Evolutionary conservation across 2,329 filamentous ascomycete species (phyloP).

Genomic region (Thielaviopsis euricoi): DNA sequence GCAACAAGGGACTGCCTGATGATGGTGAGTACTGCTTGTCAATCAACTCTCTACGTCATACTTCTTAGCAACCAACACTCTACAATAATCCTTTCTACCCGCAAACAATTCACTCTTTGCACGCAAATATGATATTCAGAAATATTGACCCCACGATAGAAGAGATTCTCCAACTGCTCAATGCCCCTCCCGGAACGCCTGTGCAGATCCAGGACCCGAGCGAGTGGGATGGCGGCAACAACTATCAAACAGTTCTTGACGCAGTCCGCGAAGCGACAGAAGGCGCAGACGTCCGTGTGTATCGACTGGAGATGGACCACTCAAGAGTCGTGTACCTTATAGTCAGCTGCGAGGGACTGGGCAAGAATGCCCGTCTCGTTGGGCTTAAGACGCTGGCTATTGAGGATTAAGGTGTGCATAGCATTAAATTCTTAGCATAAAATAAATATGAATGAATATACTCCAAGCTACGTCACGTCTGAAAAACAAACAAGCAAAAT

Average conservation of each 20-base stretch:
- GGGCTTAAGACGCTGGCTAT: slow-evolving; percentile 65
- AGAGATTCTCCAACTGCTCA: slow-evolving; percentile 53
- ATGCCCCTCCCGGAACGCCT: slow-evolving; percentile 31
- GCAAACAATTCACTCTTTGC: too few species aligned
- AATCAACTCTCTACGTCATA: too few species aligned
- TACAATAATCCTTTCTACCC: too few species aligned
- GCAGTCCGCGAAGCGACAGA: slow-evolving; percentile 48
- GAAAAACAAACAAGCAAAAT: too few species aligned
- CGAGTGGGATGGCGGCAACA: slow-evolving; percentile 56
- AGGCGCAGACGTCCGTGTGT: slow-evolving; percentile 57
- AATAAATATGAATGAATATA: too few species aligned
- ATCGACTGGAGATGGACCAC: slow-evolving; percentile 37
- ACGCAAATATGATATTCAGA: not conserved
- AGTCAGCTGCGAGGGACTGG: slow-evolving; percentile 43
- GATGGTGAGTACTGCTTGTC: slow-evolving; percentile 36
- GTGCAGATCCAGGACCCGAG: slow-evolving; percentile 50
- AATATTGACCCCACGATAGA: slow-evolving; percentile 26
- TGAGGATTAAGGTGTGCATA: slow-evolving; percentile 27
- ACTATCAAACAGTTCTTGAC: slow-evolving; percentile 53
- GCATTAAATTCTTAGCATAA: too few species aligned
- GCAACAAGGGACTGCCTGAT: slow-evolving; percentile 35
- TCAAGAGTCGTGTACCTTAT: slow-evolving; percentile 68
- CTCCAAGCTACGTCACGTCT: too few species aligned
- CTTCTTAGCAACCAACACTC: too few species aligned
- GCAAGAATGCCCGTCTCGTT: slow-evolving; percentile 44